Evolutionary conservation across 108 stramenopile species (phyloP), one percentile per base, ranked within the genome.

Genomic region (Skeletonema costatum): DNA sequence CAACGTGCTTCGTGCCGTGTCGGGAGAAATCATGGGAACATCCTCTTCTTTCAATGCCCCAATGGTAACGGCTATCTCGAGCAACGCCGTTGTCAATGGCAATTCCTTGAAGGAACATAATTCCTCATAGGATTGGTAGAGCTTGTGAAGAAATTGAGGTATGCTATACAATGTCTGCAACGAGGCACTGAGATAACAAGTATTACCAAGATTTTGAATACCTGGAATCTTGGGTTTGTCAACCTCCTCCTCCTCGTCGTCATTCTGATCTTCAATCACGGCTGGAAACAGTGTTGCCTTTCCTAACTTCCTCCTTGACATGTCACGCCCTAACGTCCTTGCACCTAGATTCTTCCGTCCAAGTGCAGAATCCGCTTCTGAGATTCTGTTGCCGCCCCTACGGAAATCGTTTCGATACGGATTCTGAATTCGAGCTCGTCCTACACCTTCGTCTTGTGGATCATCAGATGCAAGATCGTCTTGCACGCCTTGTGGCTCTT

Each of bases 181-280:
- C 0, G 95, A 86, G 0, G 91, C 83, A 68, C 86, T 88, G 63
- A 93, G 71, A 78, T 92, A 96, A 71, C 95, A 96, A 1, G 95
- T 93, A 53, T 93, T 93, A 4, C 95, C 95, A 17, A 93, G 66
- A 67, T 96, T 96, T 64, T 70, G 77, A 66, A 79, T 81, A 14
- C 80, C 80, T 9, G 80, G 80, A 77, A 82, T 81, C 33, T 29
- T 71, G 13, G 32, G 25, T 9, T 66, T 32, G 33, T 31, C 11
- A 11, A 30, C 17, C 51, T 50, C 66, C 31, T 56, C 29, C 35
- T 69, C 74, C 0, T 66, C 17, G 3, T 11, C 25, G 30, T 66
- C 58, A 12, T 76, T 59, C 14, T 76, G 21, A 8, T 70, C 58
- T 19, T 61, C 60, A 50, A 46, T 66, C 11, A 66, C 48, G 48